Evolutionary conservation across 345 rosid genomes (phyloP).

Genomic region (Acer saccharum): DNA sequence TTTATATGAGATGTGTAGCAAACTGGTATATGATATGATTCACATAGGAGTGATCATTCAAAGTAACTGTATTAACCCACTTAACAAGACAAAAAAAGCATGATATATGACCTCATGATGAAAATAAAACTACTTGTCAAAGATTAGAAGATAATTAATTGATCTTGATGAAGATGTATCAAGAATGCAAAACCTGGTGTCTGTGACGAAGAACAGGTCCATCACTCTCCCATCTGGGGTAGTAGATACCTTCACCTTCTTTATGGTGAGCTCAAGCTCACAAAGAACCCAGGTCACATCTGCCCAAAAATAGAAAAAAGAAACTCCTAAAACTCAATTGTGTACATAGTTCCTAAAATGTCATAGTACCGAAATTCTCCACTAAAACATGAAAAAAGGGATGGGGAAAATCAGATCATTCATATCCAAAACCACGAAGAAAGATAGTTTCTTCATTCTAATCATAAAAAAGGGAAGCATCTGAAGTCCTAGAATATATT

Average conservation of each 20-base stretch:
- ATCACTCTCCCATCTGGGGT: constrained; percentile 92
- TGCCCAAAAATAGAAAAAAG: constrained; percentile 32
- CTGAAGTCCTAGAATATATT: background rate
- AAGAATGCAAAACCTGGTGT: constrained; percentile 63
- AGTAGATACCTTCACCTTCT: constrained; percentile 94
- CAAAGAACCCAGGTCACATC: constrained; percentile 82
- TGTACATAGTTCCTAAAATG: constrained; percentile 2
- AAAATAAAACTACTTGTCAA: background rate
- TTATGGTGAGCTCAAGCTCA: constrained; percentile 82
- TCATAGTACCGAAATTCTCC: constrained; percentile 18
- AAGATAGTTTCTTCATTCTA: background rate
- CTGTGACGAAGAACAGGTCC: constrained; percentile 94
- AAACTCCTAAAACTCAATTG: constrained; percentile 16
- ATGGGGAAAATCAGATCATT: background rate
- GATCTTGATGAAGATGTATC: constrained; percentile 14
- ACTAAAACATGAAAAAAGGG: background rate
- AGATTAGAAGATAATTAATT: background rate
- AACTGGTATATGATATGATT: constrained; percentile 2
- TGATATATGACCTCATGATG: background rate
- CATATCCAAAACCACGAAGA: background rate
- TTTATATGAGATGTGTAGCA: background rate
- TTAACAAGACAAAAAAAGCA: background rate
- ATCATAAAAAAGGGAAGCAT: background rate
- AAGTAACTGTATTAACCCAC: background rate
- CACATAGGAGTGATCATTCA: constrained; percentile 7